Conservation (phyloP, 2,329 filamentous ascomycete species). For the Apiospora hydei region DNA sequence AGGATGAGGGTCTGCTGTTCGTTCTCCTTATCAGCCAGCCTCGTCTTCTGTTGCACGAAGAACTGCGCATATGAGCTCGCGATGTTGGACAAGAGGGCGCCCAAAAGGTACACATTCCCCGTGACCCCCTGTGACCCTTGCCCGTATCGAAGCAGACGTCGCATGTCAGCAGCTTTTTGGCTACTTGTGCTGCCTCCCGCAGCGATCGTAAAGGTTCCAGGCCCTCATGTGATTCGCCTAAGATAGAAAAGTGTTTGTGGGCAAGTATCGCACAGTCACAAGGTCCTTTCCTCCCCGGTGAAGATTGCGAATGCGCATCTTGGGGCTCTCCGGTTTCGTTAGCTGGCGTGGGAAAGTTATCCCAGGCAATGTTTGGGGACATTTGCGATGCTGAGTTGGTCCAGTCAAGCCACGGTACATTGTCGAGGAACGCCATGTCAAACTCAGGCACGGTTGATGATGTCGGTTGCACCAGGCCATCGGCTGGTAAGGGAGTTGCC, state of each 20-base stretch:
- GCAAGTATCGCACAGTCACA: conserved; percentile 14
- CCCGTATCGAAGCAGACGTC: conserved; percentile 14
- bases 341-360: conserved; percentile 14
- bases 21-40: background rate
- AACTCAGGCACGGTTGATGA: conserved; percentile 7
- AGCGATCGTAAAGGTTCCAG: conserved; percentile 13
- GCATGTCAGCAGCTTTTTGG: conserved; percentile 11
- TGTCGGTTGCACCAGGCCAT: background rate
- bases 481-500: background rate
- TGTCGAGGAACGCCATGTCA: background rate
- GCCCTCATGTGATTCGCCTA: conserved; percentile 3
- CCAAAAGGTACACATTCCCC: conserved; percentile 1
- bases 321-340: background rate
- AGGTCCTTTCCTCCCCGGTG: background rate
- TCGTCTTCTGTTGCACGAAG: conserved; percentile 12
- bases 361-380: conserved; percentile 9
- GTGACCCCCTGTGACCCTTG: conserved; percentile 12
- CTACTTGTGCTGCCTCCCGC: conserved; percentile 15
- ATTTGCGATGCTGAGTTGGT: conserved; percentile 16
- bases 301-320: background rate
- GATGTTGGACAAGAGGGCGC: conserved; percentile 4
- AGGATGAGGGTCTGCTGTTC: background rate
- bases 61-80: conserved; percentile 13
- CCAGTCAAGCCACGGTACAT: conserved; percentile 16
- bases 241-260: conserved; percentile 5